Evolutionary conservation across 176 grass and related monocot genomes (phyloP).

Genomic region (Juncus effusus): DNA sequence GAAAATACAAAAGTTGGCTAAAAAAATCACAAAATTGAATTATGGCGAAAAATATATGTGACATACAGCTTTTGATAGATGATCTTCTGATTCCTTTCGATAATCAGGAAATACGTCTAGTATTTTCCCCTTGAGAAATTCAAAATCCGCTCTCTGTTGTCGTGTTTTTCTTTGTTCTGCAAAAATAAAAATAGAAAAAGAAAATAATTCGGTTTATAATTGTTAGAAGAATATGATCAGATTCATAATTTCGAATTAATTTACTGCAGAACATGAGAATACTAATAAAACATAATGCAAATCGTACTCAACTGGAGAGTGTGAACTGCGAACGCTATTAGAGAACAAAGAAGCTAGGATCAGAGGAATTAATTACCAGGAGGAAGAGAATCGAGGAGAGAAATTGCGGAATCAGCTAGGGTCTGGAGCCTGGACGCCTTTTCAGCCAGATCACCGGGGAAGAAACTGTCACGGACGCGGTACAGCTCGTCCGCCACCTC

Average conservation of each 20-base stretch:
- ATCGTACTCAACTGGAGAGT: background rate
- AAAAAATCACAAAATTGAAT: conserved; percentile 20
- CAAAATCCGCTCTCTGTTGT: conserved; percentile 67
- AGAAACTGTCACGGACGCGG: conserved; percentile 73
- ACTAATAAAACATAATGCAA: background rate
- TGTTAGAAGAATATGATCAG: too few species aligned
- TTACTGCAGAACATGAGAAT: background rate
- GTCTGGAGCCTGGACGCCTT: conserved; percentile 54
- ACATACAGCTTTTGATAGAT: conserved; percentile 98
- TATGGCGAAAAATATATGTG: conserved; percentile 19
- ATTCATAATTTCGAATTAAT: too few species aligned
- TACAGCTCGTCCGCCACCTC: conserved; percentile 59
- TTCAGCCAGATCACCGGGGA: conserved; percentile 52
- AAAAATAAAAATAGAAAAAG: conserved; percentile 12
- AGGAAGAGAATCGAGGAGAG: conserved; percentile 49
- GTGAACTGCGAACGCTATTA: background rate
- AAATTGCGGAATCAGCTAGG: conserved; percentile 42
- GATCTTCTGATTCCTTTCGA: conserved; percentile 91
- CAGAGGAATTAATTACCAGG: conserved; percentile 26
- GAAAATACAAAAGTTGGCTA: background rate
- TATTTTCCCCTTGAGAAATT: conserved; percentile 91
- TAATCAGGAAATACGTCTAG: conserved; percentile 83
- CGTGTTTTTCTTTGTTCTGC: conserved; percentile 74
- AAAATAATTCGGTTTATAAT: background rate
- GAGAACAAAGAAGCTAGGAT: background rate